Percentiles rank a stretch among this genome's conserved stretches.
Evolutionary conservation across 768 basidiomycete species (phyloP).

Genomic region (Postia placenta): DNA sequence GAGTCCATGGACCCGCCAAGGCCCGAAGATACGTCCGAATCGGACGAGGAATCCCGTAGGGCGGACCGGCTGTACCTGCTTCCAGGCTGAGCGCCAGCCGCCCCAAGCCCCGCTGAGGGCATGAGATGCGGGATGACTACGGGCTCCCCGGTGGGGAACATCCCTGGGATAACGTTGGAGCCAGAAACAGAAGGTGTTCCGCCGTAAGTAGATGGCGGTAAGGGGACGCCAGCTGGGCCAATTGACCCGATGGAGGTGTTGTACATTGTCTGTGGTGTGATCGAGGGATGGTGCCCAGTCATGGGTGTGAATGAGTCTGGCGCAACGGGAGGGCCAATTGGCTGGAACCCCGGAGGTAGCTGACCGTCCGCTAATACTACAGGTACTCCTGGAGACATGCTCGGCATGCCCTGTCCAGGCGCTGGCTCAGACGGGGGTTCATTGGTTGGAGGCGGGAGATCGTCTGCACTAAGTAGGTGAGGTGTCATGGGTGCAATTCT

Average conservation of each 20-base stretch:
- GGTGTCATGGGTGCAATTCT: slow-evolving; percentile 19
- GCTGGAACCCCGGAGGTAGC: slow-evolving; percentile 34
- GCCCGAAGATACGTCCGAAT: slow-evolving; percentile 22
- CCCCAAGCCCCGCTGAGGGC: not conserved
- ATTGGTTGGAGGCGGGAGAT: slow-evolving; percentile 24
- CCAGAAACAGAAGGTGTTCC: slow-evolving; percentile 14
- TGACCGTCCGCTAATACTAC: slow-evolving; percentile 22
- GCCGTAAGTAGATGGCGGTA: slow-evolving; percentile 21
- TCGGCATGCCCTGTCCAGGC: slow-evolving; percentile 1
- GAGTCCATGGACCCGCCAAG: slow-evolving; percentile 30
- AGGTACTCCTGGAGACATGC: slow-evolving; percentile 8
- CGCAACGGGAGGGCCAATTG: slow-evolving; percentile 17
- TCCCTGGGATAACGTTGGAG: slow-evolving; percentile 10
- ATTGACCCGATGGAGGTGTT: slow-evolving; percentile 15
- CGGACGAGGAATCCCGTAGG: slow-evolving; percentile 10
- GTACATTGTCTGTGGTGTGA: slow-evolving; percentile 7
- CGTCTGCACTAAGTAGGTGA: slow-evolving; percentile 33
- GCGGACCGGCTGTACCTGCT: slow-evolving; percentile 12
- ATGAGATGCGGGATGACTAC: slow-evolving; percentile 9
- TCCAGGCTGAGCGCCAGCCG: not conserved
- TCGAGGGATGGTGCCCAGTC: slow-evolving; percentile 7
- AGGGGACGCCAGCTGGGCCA: slow-evolving; percentile 21
- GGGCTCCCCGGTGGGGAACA: slow-evolving; percentile 12
- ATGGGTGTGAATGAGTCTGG: slow-evolving; percentile 8
- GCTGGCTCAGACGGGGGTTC: slow-evolving; percentile 2